phyloP scores from a whole-genome alignment of 176 grass and related monocot genomes.

The Carex kokanica region DNA sequence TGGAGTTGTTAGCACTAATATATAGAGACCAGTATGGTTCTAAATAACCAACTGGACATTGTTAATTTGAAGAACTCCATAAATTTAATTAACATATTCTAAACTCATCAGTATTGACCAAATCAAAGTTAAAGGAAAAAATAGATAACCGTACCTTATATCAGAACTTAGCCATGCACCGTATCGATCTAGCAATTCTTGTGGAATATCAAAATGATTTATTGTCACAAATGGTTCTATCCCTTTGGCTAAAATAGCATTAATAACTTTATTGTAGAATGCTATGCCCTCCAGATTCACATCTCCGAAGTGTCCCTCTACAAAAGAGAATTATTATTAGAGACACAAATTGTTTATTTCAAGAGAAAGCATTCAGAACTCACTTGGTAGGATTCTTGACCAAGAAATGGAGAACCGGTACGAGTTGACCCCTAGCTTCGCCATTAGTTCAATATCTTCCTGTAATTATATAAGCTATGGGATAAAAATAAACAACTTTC shows the following conservation, averaged over 20 bases:
- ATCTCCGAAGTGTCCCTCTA: conserved; percentile 45
- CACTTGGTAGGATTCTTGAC: conserved; percentile 67
- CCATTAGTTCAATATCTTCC: conserved; percentile 61
- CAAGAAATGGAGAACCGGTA: conserved; percentile 81
- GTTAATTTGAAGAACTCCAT: background rate
- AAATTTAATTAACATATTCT: background rate
- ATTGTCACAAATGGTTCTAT: conserved; percentile 71
- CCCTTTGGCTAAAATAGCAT: conserved; percentile 37
- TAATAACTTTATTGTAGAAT: conserved; percentile 50
- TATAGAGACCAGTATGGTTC: background rate
- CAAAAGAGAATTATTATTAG: background rate
- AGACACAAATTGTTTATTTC: background rate
- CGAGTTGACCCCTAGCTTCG: conserved; percentile 48
- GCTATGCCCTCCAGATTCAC: conserved; percentile 41
- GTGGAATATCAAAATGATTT: conserved; percentile 59
- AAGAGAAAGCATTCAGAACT: conserved; percentile 7
- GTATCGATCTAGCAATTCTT: conserved; percentile 57
- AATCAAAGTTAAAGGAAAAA: background rate
- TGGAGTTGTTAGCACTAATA: background rate
- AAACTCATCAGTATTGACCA: background rate
- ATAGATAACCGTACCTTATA: conserved; percentile 38
- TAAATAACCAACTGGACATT: background rate
- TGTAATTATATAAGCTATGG: conserved; percentile 11
- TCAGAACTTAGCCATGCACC: conserved; percentile 56
- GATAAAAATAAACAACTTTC: background rate